Evolutionary conservation across 1,284 basidiomycete genomes (phyloP).

Genomic region (Tetrapyrgos nigripes): DNA sequence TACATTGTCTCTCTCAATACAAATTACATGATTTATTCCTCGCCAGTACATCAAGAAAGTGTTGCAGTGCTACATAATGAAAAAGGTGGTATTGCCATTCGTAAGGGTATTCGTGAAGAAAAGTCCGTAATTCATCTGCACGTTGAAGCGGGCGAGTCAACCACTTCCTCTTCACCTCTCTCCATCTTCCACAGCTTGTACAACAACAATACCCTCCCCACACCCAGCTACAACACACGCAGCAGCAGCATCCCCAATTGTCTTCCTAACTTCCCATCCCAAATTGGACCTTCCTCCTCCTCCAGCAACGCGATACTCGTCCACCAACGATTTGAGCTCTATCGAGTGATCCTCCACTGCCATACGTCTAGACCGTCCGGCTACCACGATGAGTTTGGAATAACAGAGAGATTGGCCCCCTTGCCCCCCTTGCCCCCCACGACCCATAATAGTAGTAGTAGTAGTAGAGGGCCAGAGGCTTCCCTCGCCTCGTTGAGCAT

Average conservation of each 20-base stretch:
- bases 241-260: conserved; percentile 82
- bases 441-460: too few species aligned
- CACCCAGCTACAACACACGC: conserved; percentile 70
- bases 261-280: conserved; percentile 71
- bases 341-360: conserved; percentile 66
- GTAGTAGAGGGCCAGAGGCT: too few species aligned
- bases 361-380: conserved; percentile 74
- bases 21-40: too few species aligned
- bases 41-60: too few species aligned
- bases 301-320: conserved; percentile 43
- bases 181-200: conserved; percentile 60
- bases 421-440: conserved; percentile 15
- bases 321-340: conserved; percentile 72
- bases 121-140: too few species aligned
- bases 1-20: too few species aligned
- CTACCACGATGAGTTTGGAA: conserved; percentile 61
- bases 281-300: conserved; percentile 46
- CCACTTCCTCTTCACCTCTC: not conserved
- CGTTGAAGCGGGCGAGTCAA: too few species aligned
- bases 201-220: conserved; percentile 69
- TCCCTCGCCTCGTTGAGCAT: conserved; percentile 38
- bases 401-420: conserved; percentile 23
- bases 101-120: too few species aligned
- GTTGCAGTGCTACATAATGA: too few species aligned
- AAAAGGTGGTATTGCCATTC: too few species aligned